Percentiles rank a stretch among this genome's conserved stretches.
phyloP scores from a whole-genome alignment of 257 asterid species.

The Cinchona pubescens region DNA sequence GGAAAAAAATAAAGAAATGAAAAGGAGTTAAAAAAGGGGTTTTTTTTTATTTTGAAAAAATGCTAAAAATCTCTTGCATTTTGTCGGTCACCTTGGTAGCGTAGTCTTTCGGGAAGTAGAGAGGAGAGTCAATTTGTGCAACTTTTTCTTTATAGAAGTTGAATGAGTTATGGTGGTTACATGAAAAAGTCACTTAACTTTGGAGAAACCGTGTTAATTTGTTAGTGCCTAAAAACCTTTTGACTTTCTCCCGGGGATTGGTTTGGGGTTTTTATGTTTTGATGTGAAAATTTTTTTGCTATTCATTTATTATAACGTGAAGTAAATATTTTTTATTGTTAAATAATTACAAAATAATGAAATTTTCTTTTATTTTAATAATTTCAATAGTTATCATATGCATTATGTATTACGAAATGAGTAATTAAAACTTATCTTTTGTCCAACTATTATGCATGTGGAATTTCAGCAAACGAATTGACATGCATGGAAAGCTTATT shows the following conservation, averaged over 20 bases:
- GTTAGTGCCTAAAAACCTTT: background rate
- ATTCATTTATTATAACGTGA: no score
- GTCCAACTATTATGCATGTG: constrained; percentile 6
- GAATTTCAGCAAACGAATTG: constrained; percentile 7
- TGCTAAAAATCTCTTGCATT: background rate
- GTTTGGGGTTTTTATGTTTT: no score
- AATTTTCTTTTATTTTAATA: no score
- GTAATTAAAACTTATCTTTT: background rate
- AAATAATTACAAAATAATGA: no score
- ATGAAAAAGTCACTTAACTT: background rate
- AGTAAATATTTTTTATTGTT: no score
- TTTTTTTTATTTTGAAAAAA: background rate
- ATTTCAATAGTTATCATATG: no score
- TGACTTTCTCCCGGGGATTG: constrained; percentile 4
- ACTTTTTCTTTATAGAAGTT: background rate
- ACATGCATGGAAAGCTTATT: constrained; percentile 11
- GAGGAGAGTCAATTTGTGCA: constrained; percentile 19
- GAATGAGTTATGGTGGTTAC: constrained; percentile 9
- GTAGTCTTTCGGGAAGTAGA: background rate
- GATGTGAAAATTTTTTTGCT: no score
- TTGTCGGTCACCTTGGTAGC: background rate
- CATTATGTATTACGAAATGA: no score
- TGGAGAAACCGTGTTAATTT: constrained; percentile 13
- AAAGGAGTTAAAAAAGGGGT: background rate
- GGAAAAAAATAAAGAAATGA: background rate